Conservation (phyloP, 2,329 filamentous ascomycete species). For the Byssothecium circinans region DNA sequence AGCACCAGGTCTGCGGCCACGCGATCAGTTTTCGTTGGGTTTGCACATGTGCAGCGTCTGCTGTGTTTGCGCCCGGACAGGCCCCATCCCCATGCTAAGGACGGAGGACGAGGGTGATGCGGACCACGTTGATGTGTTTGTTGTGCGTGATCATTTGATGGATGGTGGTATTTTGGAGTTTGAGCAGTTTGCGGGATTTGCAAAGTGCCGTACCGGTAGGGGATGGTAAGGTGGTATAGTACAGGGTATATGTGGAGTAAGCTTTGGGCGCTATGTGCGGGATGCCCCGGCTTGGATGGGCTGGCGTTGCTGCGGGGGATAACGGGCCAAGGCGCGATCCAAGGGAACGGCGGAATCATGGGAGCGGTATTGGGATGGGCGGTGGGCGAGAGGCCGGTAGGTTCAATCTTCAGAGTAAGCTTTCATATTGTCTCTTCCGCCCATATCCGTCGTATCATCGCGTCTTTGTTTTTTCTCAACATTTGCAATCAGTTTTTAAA, state of each 20-base stretch:
- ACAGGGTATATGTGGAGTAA: not conserved
- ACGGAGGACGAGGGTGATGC: no score
- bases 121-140: not conserved
- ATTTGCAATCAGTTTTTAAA: not conserved
- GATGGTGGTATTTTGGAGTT: no score
- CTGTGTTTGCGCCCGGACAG: no score
- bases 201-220: no score
- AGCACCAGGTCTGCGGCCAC: not conserved
- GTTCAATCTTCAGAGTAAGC: no score
- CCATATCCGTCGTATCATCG: no score
- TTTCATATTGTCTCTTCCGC: no score
- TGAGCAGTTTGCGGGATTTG: no score
- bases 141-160: not conserved
- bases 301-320: not conserved
- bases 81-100: no score
- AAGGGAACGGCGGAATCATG: not conserved
- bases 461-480: not conserved
- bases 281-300: not conserved
- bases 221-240: no score
- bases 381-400: not conserved
- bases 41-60: not conserved
- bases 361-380: not conserved
- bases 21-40: slow-evolving; percentile 4
- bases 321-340: not conserved
- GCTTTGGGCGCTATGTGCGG: not conserved